Conservation (phyloP, 108 stramenopile genomes). For the Nitzschia sp. region DNA sequence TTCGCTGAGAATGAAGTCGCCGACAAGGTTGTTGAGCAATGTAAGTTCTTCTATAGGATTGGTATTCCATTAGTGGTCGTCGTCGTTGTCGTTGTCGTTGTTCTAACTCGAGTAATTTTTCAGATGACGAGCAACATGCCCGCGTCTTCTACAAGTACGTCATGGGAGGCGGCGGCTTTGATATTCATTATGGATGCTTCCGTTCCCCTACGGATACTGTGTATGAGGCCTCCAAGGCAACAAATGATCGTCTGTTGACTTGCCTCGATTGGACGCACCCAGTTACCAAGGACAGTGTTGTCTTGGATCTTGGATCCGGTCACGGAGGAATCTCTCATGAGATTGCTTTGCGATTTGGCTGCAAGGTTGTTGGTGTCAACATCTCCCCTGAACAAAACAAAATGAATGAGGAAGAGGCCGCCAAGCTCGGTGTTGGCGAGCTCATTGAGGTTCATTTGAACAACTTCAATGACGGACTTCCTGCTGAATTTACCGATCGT, state of each 20-base stretch:
- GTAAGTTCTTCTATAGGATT: constrained; percentile 23
- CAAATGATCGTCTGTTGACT: constrained; percentile 35
- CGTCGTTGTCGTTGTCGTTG: no score
- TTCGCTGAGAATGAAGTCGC: constrained; percentile 38
- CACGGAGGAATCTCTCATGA: constrained; percentile 47
- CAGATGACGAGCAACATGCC: constrained; percentile 38
- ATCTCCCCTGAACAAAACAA: constrained; percentile 57
- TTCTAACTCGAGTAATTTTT: not conserved
- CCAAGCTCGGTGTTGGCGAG: constrained; percentile 32
- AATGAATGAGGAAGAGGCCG: constrained; percentile 36
- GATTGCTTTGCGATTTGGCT: constrained; percentile 33
- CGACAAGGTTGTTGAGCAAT: constrained; percentile 41
- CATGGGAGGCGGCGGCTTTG: constrained; percentile 41
- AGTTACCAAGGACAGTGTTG: constrained; percentile 35
- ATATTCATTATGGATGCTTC: constrained; percentile 44
- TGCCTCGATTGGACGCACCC: constrained; percentile 35
- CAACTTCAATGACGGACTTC: constrained; percentile 45
- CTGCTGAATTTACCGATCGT: constrained; percentile 22
- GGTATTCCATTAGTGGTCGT: no score
- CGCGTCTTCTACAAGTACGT: constrained; percentile 43
- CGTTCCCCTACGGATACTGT: constrained; percentile 32
- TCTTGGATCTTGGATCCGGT: constrained; percentile 49
- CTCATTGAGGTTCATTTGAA: constrained; percentile 35
- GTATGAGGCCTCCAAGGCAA: constrained; percentile 37
- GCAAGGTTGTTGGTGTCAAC: constrained; percentile 48